phyloP scores from a whole-genome alignment of 164 flowering plant species.

The Warburgia ugandensis region DNA sequence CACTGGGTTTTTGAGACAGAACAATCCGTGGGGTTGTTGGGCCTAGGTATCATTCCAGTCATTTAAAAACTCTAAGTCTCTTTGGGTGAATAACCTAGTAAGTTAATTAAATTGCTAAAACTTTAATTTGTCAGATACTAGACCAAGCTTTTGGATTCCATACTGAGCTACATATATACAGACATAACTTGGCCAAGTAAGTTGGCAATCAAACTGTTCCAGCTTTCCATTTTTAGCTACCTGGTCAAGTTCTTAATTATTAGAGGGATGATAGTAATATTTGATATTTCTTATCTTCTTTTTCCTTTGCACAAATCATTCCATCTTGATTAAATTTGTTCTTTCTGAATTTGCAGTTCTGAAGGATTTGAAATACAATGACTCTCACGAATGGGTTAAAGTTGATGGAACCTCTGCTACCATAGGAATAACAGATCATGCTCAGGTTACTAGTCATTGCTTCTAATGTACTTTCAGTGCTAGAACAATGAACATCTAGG shows the following conservation, averaged over 20 bases:
- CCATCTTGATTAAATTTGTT: not conserved
- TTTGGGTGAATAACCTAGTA: too few species aligned
- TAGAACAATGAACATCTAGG: not conserved
- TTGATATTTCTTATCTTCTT: not conserved
- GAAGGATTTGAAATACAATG: constrained; percentile 62
- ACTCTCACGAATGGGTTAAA: constrained; percentile 76
- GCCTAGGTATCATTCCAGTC: too few species aligned
- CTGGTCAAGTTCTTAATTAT: not conserved
- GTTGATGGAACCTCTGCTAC: constrained; percentile 52
- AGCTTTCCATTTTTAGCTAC: not conserved
- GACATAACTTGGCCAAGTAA: too few species aligned
- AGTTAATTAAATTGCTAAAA: too few species aligned
- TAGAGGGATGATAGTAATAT: not conserved
- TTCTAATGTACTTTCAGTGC: not conserved
- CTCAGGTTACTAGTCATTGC: constrained; percentile 25
- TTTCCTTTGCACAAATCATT: not conserved
- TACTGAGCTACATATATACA: too few species aligned
- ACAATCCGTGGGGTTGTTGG: too few species aligned
- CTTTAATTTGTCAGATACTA: too few species aligned
- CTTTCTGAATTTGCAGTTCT: constrained; percentile 34
- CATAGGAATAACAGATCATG: constrained; percentile 71
- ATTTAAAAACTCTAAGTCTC: too few species aligned
- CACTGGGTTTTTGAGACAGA: too few species aligned
- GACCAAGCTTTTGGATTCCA: too few species aligned
- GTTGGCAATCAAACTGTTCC: not conserved